Base-by-base conservation (phyloP, 306 rosid genomes). In the Ormosia emarginata region DNA sequence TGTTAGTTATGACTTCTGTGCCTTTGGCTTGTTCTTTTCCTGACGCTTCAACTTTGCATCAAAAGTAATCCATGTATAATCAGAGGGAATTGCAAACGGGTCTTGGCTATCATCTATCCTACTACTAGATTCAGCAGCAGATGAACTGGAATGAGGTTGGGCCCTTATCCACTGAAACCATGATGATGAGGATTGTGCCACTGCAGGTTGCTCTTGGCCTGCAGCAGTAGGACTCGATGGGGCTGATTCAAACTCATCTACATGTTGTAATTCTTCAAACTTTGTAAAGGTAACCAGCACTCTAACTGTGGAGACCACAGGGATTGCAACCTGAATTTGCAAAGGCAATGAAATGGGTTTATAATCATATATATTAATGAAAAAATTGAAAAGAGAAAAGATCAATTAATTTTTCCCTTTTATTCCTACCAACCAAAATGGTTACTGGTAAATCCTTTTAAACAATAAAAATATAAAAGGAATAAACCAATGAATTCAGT, bases 121-220 rank as follows among this genome's bases (percentile, higher is more conserved):
- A 79, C 83, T 87, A 81, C 84, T 80, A 44, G 90, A 86, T 81
- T 84, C 86, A 32, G 79, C 65, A 36, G 81, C 14, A 3, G 91
- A 88, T 17, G 91, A 58, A 83, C 85, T 77, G 2, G 95, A 77
- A n/a, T 88, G 91, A 55, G 85, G 74, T 5, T 97, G 88, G 14
- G 87, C 83, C 76, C 88, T 91, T 14, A 86, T 89, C 99, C 99
- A 93, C 79, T 87, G 98, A 86, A 89, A 91, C 99, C 98, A 95
- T 58, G 99, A 92, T 30, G 95, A 85, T 41, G 89, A 65, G 24
- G 93, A 72, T 5, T 75, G 62, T 57, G 76, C 59, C 40, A 6
- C 71, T 5, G 66, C 62, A 3, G 87, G 87, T 84, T 91, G 85
- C 64, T 91, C 93, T 78, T 78, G 85, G 67, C 68, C 89, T 44